Base-by-base conservation (phyloP, 352 stramenopile genomes). In the Achlya hypogyna region DNA sequence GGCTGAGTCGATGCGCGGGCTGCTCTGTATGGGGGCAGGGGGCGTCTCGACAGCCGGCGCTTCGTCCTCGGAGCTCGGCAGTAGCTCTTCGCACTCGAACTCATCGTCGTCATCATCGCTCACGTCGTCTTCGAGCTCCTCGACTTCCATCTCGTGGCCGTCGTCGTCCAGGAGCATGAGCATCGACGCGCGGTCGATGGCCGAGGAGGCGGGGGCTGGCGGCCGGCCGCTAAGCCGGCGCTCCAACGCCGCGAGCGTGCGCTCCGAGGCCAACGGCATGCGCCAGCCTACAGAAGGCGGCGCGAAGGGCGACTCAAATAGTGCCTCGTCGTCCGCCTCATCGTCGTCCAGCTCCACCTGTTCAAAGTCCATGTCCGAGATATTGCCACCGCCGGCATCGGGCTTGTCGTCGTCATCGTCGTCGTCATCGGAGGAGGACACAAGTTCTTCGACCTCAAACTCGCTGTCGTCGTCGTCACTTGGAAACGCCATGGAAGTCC, bases 361-460 rank as follows among this genome's bases (percentile, higher is more conserved):
- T 71, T 92, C 84, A 56, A 87, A 89, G 8, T 91, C 84, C 0
- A 81, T 56, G 31, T 56, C 49, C 2, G 49, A 56, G 8, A 56
- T 12, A n/a, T 10, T 10, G 2, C 31, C 49, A 45, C n/a, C 2
- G 38, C 10, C 25, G n/a, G 49, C 49, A 12, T 56, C 49, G 2
- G 16, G 12, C 2, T 56, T 20, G 2, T 38, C 25, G 25, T 56
- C 49, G 12, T 10, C 49, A 16, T 56, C 89, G 42, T 90, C 81
- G 51, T 75, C 88, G n/a, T 78, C 84, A 22, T 87, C 83, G 16
- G 72, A 81, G 0, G 86, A 92, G 9, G 81, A 88, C 14, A 91
- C 60, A 28, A 94, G 70, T 58, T 92, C 86, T 43, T 94, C 86
- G 27, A 83, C 81, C 62, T 94, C 86, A 68, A 89, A 94, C 31